Evolutionary conservation across 2,329 filamentous ascomycete species (phyloP), one percentile per base, ranked within the genome.

Genomic region (Colletotrichum tofieldiae): DNA sequence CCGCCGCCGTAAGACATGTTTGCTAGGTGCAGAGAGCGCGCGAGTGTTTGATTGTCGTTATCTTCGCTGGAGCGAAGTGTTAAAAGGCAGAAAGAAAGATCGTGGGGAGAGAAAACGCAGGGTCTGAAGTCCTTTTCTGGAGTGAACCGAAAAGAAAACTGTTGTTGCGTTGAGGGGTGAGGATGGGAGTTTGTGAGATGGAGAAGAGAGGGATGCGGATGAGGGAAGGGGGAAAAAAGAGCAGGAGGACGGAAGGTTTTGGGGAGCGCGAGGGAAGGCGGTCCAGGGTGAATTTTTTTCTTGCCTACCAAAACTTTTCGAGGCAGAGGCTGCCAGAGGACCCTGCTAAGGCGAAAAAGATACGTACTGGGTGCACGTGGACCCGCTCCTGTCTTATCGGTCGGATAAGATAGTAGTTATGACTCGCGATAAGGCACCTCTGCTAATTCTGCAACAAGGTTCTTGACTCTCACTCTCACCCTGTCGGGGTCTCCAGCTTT

Each of bases 1-100:
- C 83, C 78, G 49, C 81, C 79, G 77, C 84, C 83, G 80, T 85
- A 86, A 77, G 86, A 87, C 86, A 87, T 87, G 69, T 76, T 83
- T 66, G 70, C 59, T 71, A 59, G 47, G 56, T 54, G 47, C 41
- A 54, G 39, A 59, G 56, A 65, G 64, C 23, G 66, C 43, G 71
- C 45, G 43, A 61, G 35, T 43, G 52, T 37, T 45, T 61, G 54
- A 14, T 26, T 49, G 49, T 66, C 39, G 62, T 41, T 47, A 35
- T 45, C 62, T 59, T 51, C 54, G 60, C 8, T 43, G 54, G 14
- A 72, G 67, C 71, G 67, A 71, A 58, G 14, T 63, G 49, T 66
- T 61, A 73, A 67, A 55, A 26, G 47, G 23, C 52, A 49, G 52
- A 54, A 54, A 60, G 54, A 70, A 70, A 65, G 70, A 72, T 39